These are phyloP conservation scores for Nannochloropsis gaditana DNA, from an alignment of 108 stramenopile genomes.

Conservation along the genomic window DNA sequence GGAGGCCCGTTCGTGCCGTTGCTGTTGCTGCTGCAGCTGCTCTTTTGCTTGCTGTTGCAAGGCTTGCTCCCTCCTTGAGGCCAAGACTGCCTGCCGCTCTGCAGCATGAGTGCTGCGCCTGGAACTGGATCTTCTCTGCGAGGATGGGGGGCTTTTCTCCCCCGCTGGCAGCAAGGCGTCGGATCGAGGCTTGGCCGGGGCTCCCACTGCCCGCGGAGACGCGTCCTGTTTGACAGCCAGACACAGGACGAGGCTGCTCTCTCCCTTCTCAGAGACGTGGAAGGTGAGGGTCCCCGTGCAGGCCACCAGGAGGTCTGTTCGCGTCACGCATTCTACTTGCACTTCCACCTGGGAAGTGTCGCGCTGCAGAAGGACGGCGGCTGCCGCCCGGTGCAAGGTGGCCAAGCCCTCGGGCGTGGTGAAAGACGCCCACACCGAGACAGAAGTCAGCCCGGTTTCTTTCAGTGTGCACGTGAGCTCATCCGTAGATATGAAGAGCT, in stretches of 20 bases:
- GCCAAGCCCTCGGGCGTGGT: background rate
- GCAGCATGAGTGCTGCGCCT: background rate
- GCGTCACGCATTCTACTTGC: background rate
- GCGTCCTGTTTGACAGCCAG: constrained; percentile 14
- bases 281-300: background rate
- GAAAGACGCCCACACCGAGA: background rate
- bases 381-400: background rate
- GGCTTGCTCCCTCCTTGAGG: background rate
- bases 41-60: background rate
- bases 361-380: background rate
- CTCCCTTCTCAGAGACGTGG: background rate
- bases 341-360: background rate
- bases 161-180: background rate
- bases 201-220: background rate
- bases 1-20: background rate
- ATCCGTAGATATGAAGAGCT: background rate
- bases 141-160: background rate
- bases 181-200: background rate
- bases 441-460: background rate
- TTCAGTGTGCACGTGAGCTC: background rate
- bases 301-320: background rate
- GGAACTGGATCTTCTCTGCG: background rate
- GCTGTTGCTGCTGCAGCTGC: background rate
- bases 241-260: background rate
- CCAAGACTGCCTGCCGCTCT: background rate